These are phyloP conservation scores for Tolypocladium paradoxum DNA, from an alignment of 2,329 filamentous ascomycete species.

Conservation along the genomic window DNA sequence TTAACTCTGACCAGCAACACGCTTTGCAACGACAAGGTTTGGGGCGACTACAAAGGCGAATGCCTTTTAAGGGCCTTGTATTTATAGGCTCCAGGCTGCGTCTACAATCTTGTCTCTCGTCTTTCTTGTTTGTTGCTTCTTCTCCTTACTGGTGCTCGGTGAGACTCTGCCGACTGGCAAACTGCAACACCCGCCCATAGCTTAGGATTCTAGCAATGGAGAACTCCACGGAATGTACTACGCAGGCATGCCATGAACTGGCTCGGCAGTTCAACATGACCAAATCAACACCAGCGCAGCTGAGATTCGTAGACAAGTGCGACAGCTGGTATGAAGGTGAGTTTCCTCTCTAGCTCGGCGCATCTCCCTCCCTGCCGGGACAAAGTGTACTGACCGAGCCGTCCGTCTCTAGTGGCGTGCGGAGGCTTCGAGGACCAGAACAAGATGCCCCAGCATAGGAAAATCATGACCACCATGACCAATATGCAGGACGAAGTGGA, in stretches of 20 bases:
- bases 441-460: neutral
- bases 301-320: slow-evolving; percentile 4
- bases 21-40: too few species aligned
- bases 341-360: neutral
- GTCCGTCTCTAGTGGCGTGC: neutral
- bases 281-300: slow-evolving; percentile 1
- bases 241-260: slow-evolving; percentile 1
- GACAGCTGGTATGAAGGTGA: slow-evolving; percentile 9
- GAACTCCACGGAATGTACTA: neutral
- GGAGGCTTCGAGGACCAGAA: neutral
- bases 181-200: too few species aligned
- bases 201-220: neutral
- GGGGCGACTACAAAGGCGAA: too few species aligned
- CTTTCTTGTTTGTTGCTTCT: too few species aligned
- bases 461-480: neutral
- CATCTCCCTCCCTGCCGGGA: too few species aligned
- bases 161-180: too few species aligned
- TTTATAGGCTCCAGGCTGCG: too few species aligned
- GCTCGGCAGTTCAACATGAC: neutral
- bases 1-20: too few species aligned
- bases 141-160: too few species aligned
- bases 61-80: too few species aligned
- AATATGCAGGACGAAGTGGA: neutral
- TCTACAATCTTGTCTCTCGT: too few species aligned
- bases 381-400: too few species aligned